Conservation (phyloP, 306 rosid genomes). For the Pterocarpus macrocarpus region DNA sequence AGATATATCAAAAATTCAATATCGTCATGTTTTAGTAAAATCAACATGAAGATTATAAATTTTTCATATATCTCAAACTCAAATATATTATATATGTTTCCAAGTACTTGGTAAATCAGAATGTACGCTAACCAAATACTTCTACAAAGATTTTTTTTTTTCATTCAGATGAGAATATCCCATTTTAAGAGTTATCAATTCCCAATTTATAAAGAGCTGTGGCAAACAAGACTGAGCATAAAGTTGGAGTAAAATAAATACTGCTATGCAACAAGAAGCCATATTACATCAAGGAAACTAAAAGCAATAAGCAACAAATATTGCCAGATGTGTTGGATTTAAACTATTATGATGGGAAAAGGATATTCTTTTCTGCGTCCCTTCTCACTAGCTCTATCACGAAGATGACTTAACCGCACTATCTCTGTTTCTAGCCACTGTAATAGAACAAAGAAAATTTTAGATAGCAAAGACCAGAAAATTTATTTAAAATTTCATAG, state of each 20-base stretch:
- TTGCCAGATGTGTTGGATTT: conserved; percentile 35
- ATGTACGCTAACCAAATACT: not conserved
- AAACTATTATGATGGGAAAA: conserved; percentile 44
- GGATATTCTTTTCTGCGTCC: conserved; percentile 99
- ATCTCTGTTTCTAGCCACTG: conserved; percentile 98
- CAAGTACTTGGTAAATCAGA: conserved; percentile 8
- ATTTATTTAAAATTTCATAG: conserved; percentile 21
- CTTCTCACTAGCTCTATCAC: conserved; percentile 99
- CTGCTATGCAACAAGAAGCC: conserved; percentile 4
- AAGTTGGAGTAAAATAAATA: conserved; percentile 18
- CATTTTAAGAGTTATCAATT: conserved; percentile 23
- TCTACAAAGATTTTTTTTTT: conserved; percentile 6
- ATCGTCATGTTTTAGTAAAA: not conserved
- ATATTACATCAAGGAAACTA: conserved; percentile 10
- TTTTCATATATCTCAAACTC: not conserved
- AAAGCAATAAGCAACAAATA: conserved; percentile 18
- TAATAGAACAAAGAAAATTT: conserved; percentile 44
- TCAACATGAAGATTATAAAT: not conserved
- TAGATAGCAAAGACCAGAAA: conserved; percentile 30
- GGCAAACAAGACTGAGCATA: conserved; percentile 25
- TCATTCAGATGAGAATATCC: not conserved
- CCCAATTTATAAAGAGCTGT: not conserved
- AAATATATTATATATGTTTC: not conserved
- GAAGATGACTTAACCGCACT: conserved; percentile 91
- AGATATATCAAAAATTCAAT: not conserved